These are phyloP conservation scores for Auxenochlorella pyrenoidosa DNA, from an alignment of 139 green algal species.

Conservation along the genomic window DNA sequence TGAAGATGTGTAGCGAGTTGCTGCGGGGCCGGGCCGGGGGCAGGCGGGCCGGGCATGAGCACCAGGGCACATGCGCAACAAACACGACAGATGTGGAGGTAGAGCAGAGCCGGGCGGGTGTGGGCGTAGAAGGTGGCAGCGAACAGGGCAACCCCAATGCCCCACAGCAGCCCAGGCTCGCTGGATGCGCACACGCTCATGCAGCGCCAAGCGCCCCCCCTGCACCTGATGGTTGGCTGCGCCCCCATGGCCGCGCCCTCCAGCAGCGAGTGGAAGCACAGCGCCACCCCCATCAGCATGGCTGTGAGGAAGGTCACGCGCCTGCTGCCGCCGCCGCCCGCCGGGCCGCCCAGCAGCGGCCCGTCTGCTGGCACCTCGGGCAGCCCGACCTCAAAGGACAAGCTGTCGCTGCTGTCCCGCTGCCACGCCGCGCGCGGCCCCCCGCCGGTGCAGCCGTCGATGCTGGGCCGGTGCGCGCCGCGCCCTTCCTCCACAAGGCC, in stretches of 20 bases:
- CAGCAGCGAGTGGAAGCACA: constrained; percentile 86
- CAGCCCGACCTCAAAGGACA: constrained; percentile 8
- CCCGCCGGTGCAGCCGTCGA: background rate
- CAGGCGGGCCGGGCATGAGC: background rate
- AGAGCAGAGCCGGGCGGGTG: background rate
- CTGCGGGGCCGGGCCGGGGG: constrained; percentile 42
- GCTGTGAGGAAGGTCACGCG: constrained; percentile 74
- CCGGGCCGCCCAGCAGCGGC: background rate
- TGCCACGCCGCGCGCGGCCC: background rate
- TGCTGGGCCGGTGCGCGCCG: background rate
- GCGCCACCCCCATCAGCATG: constrained; percentile 76
- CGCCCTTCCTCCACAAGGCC: background rate
- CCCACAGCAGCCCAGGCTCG: too few relatives aligned
- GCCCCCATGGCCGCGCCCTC: constrained; percentile 84
- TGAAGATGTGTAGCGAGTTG: constrained; percentile 81
- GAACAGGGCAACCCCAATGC: too few relatives aligned
- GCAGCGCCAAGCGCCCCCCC: too few relatives aligned
- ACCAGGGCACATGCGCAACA: too few relatives aligned
- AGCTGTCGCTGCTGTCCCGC: background rate
- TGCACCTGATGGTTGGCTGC: constrained; percentile 50
- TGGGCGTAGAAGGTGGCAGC: background rate
- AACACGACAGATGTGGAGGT: background rate
- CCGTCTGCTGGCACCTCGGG: background rate
- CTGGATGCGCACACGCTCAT: too few relatives aligned
- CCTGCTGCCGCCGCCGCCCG: background rate